Conservation (phyloP, 805 yeast species). For the Saturnispora quitensis region DNA sequence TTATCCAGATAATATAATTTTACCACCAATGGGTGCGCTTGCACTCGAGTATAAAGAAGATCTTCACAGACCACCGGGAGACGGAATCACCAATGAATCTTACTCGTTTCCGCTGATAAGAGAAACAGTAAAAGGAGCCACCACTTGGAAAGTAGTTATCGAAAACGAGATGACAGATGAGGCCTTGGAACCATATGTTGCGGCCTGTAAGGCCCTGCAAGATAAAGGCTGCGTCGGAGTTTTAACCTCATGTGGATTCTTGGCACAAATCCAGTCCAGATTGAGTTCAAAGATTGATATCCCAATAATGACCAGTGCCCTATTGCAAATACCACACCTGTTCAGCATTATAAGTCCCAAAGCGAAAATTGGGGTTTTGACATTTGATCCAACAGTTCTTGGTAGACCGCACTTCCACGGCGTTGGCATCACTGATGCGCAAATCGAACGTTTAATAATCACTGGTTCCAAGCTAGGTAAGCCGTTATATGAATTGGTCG, state of each 20-base stretch:
- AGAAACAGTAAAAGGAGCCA: constrained; percentile 20
- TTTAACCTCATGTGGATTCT: constrained; percentile 30
- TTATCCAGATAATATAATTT: constrained; percentile 15
- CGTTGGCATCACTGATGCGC: constrained; percentile 22
- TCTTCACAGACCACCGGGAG: constrained; percentile 28
- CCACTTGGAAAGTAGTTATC: constrained; percentile 22
- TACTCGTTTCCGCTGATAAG: constrained; percentile 22
- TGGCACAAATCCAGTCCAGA: constrained; percentile 25
- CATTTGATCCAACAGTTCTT: constrained; percentile 23
- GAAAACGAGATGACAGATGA: constrained; percentile 18
- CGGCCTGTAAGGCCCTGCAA: constrained; percentile 21
- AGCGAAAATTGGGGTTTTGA: constrained; percentile 24
- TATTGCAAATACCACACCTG: constrained; percentile 26
- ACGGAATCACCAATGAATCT: constrained; percentile 21
- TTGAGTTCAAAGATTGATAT: constrained; percentile 18
- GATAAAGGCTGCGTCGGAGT: constrained; percentile 28
- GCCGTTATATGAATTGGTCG: constrained; percentile 20
- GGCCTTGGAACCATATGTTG: constrained; percentile 22
- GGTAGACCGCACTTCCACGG: constrained; percentile 25
- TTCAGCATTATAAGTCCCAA: constrained; percentile 14
- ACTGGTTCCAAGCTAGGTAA: constrained; percentile 19
- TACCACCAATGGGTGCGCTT: constrained; percentile 24
- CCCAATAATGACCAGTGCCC: constrained; percentile 28
- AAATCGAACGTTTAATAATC: constrained; percentile 13
- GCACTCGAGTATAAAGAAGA: constrained; percentile 26